A percentile compares a stretch with the other conserved stretches of the same genome.
Evolutionary conservation across 2,329 filamentous ascomycete genomes (phyloP).

Genomic region (Xylaria polymorpha): DNA sequence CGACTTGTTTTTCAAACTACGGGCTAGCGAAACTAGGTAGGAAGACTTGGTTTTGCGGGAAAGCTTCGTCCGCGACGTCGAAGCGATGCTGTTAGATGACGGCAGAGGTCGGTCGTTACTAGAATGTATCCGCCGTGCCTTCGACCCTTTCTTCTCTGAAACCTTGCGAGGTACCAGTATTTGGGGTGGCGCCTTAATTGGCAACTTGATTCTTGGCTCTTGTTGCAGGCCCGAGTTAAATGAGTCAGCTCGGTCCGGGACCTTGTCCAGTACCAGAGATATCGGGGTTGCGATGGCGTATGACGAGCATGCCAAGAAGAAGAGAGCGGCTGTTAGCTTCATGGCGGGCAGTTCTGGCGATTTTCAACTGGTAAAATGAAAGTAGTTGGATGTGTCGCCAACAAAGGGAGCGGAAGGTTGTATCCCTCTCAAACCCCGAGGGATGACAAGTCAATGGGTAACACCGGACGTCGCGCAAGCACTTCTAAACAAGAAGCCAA

Average conservation of each 20-base stretch:
- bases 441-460: not conserved
- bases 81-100: slow-evolving; percentile 4
- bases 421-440: not conserved
- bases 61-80: slow-evolving; percentile 11
- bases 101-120: slow-evolving; percentile 2
- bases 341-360: slow-evolving; percentile 28
- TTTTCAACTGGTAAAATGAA: not conserved
- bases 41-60: slow-evolving; percentile 29
- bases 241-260: slow-evolving; percentile 20
- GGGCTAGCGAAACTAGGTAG: slow-evolving; percentile 41
- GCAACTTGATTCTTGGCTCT: slow-evolving; percentile 21
- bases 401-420: not conserved
- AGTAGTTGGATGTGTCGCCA: not conserved
- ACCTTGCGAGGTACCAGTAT: not conserved
- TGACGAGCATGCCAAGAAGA: slow-evolving; percentile 34
- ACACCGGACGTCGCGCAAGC: not conserved
- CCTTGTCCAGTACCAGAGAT: slow-evolving; percentile 19
- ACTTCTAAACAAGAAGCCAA: slow-evolving; percentile 5
- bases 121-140: slow-evolving; percentile 9
- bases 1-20: slow-evolving; percentile 37
- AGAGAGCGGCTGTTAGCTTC: slow-evolving; percentile 35
- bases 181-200: slow-evolving; percentile 16
- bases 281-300: slow-evolving; percentile 33
- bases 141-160: slow-evolving; percentile 20
- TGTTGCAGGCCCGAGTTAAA: slow-evolving; percentile 15